Evolutionary conservation across 768 basidiomycete genomes (phyloP).

Genomic region (Boletales sp.): DNA sequence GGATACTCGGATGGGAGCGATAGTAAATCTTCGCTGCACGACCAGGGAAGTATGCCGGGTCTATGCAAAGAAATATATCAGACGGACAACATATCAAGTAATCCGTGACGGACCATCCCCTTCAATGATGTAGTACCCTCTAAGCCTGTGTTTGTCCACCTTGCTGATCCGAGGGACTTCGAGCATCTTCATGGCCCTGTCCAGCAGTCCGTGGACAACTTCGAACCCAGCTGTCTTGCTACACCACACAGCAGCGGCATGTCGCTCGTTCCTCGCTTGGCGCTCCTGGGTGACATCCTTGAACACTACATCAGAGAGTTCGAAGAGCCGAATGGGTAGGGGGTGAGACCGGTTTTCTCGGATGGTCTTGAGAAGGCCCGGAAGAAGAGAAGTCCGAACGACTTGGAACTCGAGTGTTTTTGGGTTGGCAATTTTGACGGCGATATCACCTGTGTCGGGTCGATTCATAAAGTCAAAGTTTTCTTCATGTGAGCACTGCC

Average conservation of each 20-base stretch:
- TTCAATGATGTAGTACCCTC: slow-evolving; percentile 92
- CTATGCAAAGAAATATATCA: slow-evolving; percentile 39
- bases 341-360: slow-evolving; percentile 95
- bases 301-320: slow-evolving; percentile 89
- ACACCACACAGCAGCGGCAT: slow-evolving; percentile 91
- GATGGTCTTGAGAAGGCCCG: slow-evolving; percentile 93
- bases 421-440: slow-evolving; percentile 92
- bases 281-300: slow-evolving; percentile 78
- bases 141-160: slow-evolving; percentile 49
- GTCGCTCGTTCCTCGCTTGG: slow-evolving; percentile 83
- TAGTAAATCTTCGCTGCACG: slow-evolving; percentile 92
- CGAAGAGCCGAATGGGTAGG: slow-evolving; percentile 91
- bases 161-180: slow-evolving; percentile 79
- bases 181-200: slow-evolving; percentile 94
- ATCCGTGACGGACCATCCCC: slow-evolving; percentile 59
- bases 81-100: background rate
- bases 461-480: slow-evolving; percentile 95
- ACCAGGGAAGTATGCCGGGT: slow-evolving; percentile 92
- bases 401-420: slow-evolving; percentile 98
- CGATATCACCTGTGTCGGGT: slow-evolving; percentile 72
- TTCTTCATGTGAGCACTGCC: slow-evolving; percentile 95
- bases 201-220: slow-evolving; percentile 90
- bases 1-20: slow-evolving; percentile 45
- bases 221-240: slow-evolving; percentile 98
- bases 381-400: slow-evolving; percentile 92